phyloP scores from a whole-genome alignment of 192 early-diverging fungal species.

The Podila epicladia region DNA sequence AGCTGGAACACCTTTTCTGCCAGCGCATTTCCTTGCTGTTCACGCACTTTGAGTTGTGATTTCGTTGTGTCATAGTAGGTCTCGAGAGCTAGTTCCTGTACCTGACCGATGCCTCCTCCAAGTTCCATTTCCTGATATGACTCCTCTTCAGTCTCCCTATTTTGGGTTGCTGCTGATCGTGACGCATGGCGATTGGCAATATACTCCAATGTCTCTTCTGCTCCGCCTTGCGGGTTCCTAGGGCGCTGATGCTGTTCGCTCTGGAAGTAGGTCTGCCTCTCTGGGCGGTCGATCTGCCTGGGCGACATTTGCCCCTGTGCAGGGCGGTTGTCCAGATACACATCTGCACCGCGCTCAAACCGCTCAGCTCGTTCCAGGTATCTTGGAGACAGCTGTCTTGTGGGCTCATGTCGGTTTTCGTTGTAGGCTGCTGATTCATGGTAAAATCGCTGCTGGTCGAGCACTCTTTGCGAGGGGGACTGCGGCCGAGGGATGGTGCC shows the following conservation, averaged over 20 bases:
- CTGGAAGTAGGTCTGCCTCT: not conserved
- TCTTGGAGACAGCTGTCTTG: not conserved
- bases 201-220: not conserved
- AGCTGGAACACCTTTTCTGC: constrained; percentile 28
- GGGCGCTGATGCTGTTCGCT: not conserved
- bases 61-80: constrained; percentile 47
- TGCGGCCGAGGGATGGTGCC: not conserved
- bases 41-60: constrained; percentile 33
- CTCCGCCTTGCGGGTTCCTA: not conserved
- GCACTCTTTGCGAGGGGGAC: constrained; percentile 1
- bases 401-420: not conserved
- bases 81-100: constrained; percentile 36
- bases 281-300: not conserved
- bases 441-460: not conserved
- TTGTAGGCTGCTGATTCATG: not conserved
- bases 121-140: constrained; percentile 18
- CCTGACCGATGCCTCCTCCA: not conserved
- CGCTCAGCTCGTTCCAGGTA: not conserved
- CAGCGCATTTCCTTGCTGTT: constrained; percentile 21
- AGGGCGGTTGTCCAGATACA: not conserved
- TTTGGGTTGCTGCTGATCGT: constrained; percentile 8
- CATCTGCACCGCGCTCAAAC: not conserved
- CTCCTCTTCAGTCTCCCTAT: constrained; percentile 6
- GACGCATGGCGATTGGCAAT: constrained; percentile 7
- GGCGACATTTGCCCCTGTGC: not conserved